Percentiles rank a stretch among this genome's conserved stretches.
phyloP scores from a whole-genome alignment of 2,329 filamentous ascomycete species.

The Xylariales sp. region DNA sequence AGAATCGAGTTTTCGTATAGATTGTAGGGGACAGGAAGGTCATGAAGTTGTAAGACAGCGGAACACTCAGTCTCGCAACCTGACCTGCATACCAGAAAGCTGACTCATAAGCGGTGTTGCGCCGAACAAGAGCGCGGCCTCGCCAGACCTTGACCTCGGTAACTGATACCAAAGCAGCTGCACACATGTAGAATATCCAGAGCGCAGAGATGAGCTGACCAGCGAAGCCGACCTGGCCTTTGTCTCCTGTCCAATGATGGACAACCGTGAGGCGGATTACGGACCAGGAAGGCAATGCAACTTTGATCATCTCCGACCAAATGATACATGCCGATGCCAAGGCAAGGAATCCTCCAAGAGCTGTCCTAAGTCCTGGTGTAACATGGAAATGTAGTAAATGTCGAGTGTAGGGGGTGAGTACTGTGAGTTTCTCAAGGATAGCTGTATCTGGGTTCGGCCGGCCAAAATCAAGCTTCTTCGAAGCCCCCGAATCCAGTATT shows the following conservation, averaged over 20 bases:
- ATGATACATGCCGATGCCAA: conserved; percentile 77
- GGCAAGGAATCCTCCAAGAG: conserved; percentile 62
- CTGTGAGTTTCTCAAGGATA: conserved; percentile 47
- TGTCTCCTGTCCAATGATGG: conserved; percentile 68
- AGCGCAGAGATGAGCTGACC: conserved; percentile 78
- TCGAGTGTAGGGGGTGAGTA: conserved; percentile 77
- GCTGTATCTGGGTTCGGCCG: conserved; percentile 50
- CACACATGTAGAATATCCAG: conserved; percentile 97
- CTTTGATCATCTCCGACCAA: conserved; percentile 90
- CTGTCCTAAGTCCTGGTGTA: conserved; percentile 62
- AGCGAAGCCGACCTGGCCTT: conserved; percentile 75
- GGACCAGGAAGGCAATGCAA: conserved; percentile 71
- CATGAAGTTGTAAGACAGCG: conserved; percentile 92
- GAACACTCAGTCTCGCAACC: conserved; percentile 87
- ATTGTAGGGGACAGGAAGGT: conserved; percentile 75
- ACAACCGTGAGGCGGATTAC: conserved; percentile 62
- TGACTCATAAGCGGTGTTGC: conserved; percentile 88
- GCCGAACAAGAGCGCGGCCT: conserved; percentile 80
- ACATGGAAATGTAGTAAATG: conserved; percentile 73
- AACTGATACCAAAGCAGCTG: conserved; percentile 80
- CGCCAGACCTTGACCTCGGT: conserved; percentile 97
- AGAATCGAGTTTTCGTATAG: conserved; percentile 77
- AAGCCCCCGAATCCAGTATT: conserved; percentile 77
- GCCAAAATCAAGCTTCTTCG: conserved; percentile 74
- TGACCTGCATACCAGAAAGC: conserved; percentile 96